Conservation (phyloP, 169 alveolate genomes). For the Babesia caballi region DNA sequence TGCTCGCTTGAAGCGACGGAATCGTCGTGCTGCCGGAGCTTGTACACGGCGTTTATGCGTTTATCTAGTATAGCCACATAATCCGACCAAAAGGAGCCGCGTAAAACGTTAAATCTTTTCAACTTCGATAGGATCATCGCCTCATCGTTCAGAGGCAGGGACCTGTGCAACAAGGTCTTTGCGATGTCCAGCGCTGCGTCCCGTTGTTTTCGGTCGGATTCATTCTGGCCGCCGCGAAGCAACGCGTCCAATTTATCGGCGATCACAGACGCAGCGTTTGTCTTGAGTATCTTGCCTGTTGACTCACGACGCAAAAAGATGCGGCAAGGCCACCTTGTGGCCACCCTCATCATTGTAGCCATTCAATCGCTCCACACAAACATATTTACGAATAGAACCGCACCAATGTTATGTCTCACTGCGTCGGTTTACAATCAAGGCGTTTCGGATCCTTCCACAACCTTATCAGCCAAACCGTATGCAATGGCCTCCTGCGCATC, state of each 20-base stretch:
- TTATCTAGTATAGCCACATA: neutral
- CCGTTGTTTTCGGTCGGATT: neutral
- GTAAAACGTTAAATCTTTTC: neutral
- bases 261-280: neutral
- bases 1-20: neutral
- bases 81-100: neutral
- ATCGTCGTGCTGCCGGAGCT: neutral
- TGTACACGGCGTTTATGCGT: neutral
- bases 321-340: neutral
- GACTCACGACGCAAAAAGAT: neutral
- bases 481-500: conserved; percentile 43
- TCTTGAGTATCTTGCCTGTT: neutral
- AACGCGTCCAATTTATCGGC: neutral
- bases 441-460: neutral
- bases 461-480: conserved; percentile 55
- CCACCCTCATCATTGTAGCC: neutral
- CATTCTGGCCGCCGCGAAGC: neutral
- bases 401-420: too few species aligned
- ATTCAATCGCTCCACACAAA: neutral
- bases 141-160: conserved; percentile 8
- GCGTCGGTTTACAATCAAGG: neutral
- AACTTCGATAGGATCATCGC: neutral
- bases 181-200: conserved; percentile 10
- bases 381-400: neutral
- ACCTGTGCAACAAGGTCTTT: neutral